Evolutionary conservation across 2,329 filamentous ascomycete genomes (phyloP), one percentile per base, ranked within the genome.

Genomic region (Alternaria ethzedia): DNA sequence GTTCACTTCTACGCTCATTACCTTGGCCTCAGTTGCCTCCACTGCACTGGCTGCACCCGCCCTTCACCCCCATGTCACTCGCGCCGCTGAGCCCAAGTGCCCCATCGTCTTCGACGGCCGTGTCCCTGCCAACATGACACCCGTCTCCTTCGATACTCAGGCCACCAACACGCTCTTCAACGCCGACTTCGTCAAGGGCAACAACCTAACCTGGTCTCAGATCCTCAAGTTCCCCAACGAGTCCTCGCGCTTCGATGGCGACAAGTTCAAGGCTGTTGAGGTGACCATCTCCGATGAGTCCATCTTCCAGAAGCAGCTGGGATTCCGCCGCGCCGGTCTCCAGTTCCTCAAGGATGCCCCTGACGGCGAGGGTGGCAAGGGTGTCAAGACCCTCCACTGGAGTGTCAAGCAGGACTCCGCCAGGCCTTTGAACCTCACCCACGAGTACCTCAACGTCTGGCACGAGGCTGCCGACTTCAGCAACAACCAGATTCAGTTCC

Each of bases 351-450:
- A 68, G 79, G 83, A 80, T 84, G 86, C 80, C 17, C 81, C 86
- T 57, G 83, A 83, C 46, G 87, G 88, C 56, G 67, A 79, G n/a
- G 86, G 84, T 21, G 86, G 83, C 41, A 74, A 75, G 25, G 87
- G 87, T 26, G 77, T 88, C 61, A 89, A 88, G 79, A 89, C 87
- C 2, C 82, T 90, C 54, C 88, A 90, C 78, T 89, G 87, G 77
- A 87, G 84, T 68, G 72, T 90, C 30, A 82, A 82, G 75, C 85
- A 86, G 71, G 87, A 89, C 67, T 63, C 76, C 4, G 71, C 79
- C 44, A 80, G 85, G 11, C 83, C 84, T 12, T 77, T 90, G 56
- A 89, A 90, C 79, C 77, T 86, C 57, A 85, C 84, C 8, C 88
- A 90, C 74, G 87, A 89, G 78, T 90, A 89, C 77, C 81, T 88